Base-by-base conservation (phyloP, 805 yeast species). In the Schizosaccharomyces japonicus region DNA sequence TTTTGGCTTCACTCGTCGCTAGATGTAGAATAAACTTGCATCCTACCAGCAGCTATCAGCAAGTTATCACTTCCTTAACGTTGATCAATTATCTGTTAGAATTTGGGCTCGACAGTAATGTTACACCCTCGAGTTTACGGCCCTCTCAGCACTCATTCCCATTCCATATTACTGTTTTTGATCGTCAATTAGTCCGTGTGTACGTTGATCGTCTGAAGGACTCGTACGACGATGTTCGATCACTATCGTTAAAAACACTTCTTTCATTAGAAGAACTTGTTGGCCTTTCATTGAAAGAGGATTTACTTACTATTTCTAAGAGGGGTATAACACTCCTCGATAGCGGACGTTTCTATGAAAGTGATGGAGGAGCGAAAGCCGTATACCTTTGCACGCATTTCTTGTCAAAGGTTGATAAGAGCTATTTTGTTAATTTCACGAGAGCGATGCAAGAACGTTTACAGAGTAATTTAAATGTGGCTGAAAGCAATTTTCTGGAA, bases 191-290 rank as follows among this genome's bases (percentile, higher is more conserved):
- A 27, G 55, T 70, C 1, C 62, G 76, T 46, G 55, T 73, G 6
- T 60, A 84, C 47, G 58, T 78, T 17, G 80, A 78, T 52, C 73
- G 73, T 48, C 63, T 80, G 5, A 63, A 75, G 28, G 78, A 78
- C 57, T 77, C 78, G 51, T 84, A 75, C 60, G 83, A 80, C 49
- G 95, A 84, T 57, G 69, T 85, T 17, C 68, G 96, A 13, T n/a
- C 17, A 19, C 42, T 36, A 13, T 15, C 27, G 13, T 23, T 36
- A 5, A 36, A 21, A 2, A 36, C 23, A 19, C 23, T 36, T 10
- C 42, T 36, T 15, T 36, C 42, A 7, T 36, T 19, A 19, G 23
- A 36, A 1, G 8, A 7, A 19, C 23, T 36, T 5, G 27, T 27
- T 19, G 42, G 42, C 13, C 11, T 15, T 23, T 7, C 4, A 2